Evolutionary conservation across 371 early-diverging fungal genomes (phyloP).

Genomic region (Actinomortierella ambigua): DNA sequence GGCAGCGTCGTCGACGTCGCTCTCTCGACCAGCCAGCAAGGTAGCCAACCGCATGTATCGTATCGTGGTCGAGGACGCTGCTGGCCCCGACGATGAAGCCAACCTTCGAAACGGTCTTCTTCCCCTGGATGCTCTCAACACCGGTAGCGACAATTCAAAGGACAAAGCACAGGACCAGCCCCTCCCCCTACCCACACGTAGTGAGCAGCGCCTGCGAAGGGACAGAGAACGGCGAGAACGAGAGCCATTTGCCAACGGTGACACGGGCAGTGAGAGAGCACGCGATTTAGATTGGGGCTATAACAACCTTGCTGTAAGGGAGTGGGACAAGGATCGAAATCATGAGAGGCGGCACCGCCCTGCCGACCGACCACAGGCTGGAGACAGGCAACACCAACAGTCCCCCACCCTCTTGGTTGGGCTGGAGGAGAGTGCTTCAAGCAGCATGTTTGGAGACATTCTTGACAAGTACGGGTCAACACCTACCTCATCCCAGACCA

Average conservation of each 20-base stretch:
- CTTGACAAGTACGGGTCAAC: conserved; percentile 26
- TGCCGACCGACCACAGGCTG: no score
- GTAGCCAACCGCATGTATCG: conserved; percentile 25
- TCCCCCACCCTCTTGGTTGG: no score
- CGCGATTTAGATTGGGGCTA: no score
- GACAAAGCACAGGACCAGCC: no score
- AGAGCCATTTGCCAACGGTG: neutral
- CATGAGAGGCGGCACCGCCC: no score
- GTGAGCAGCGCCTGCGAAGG: conserved; percentile 6
- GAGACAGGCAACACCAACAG: no score
- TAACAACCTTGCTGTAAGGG: no score
- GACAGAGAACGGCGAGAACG: conserved; percentile 8
- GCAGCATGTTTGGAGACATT: conserved; percentile 28
- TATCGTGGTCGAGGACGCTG: conserved; percentile 19
- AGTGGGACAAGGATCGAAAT: no score
- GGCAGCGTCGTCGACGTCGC: neutral
- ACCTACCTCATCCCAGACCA: conserved; percentile 9
- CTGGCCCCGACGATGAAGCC: conserved; percentile 12
- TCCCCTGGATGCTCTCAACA: neutral
- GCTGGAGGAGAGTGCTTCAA: neutral
- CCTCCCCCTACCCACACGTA: no score
- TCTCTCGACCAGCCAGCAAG: conserved; percentile 13
- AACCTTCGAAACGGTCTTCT: conserved; percentile 14
- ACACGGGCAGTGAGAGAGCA: no score
- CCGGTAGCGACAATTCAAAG: no score